phyloP scores from a whole-genome alignment of 495 filamentous ascomycete genomes.

The Xylaria cubensis region DNA sequence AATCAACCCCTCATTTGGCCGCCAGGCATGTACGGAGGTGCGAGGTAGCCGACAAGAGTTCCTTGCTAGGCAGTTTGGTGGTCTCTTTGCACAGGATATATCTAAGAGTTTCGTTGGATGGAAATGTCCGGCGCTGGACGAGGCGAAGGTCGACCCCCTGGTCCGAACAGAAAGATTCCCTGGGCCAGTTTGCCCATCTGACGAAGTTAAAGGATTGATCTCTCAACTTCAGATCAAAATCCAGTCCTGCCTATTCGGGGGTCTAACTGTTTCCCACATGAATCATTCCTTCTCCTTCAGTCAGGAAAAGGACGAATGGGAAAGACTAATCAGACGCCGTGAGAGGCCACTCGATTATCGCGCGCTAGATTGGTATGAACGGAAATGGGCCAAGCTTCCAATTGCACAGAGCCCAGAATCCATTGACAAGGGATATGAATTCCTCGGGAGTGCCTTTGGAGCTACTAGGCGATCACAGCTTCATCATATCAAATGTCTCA shows the following conservation, averaged over 20 bases:
- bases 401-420: not conserved
- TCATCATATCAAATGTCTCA: slow-evolving; percentile 45
- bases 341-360: slow-evolving; percentile 13
- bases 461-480: slow-evolving; percentile 42
- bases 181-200: slow-evolving; percentile 20
- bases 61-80: slow-evolving; percentile 39
- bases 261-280: slow-evolving; percentile 1
- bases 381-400: slow-evolving; percentile 30
- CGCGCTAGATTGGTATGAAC: slow-evolving; percentile 32
- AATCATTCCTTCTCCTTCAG: slow-evolving; percentile 37
- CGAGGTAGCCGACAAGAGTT: slow-evolving; percentile 29
- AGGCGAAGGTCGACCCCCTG: not conserved
- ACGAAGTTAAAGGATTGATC: slow-evolving; percentile 21
- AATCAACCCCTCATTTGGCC: slow-evolving; percentile 33
- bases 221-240: slow-evolving; percentile 25
- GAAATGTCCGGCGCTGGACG: slow-evolving; percentile 31
- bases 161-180: slow-evolving; percentile 18
- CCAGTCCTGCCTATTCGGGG: slow-evolving; percentile 31
- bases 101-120: slow-evolving; percentile 24
- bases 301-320: slow-evolving; percentile 34
- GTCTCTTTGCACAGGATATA: slow-evolving; percentile 30
- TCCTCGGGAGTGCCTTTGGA: slow-evolving; percentile 47
- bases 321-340: slow-evolving; percentile 31
- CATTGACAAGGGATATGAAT: slow-evolving; percentile 28
- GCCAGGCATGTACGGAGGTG: not conserved